These are phyloP conservation scores for Anisodus tanguticus DNA, from an alignment of 257 asterid species.

Conservation along the genomic window DNA sequence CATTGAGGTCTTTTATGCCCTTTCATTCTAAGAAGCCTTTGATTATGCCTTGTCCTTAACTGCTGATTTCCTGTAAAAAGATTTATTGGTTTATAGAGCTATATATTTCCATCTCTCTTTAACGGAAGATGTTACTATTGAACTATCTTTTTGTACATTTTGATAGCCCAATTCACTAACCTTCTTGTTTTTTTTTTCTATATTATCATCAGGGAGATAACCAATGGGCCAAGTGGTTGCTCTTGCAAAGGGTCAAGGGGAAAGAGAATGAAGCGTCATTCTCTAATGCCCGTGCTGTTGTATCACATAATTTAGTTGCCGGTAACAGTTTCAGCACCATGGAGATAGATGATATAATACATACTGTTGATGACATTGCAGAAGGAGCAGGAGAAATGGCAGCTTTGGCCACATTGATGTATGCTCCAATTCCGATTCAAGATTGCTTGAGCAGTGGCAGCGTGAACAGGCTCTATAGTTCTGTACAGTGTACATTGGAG, in stretches of 20 bases:
- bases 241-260: slow-evolving; percentile 84
- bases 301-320: slow-evolving; percentile 63
- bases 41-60: slow-evolving; percentile 9
- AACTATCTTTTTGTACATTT: background rate
- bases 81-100: background rate
- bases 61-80: slow-evolving; percentile 24
- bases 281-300: slow-evolving; percentile 91
- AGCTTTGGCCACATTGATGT: slow-evolving; percentile 94
- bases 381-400: slow-evolving; percentile 99
- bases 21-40: background rate
- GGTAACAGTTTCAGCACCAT: slow-evolving; percentile 62
- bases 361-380: slow-evolving; percentile 95
- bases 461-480: slow-evolving; percentile 77
- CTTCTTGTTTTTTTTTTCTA: slow-evolving; percentile 25
- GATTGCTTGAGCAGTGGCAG: slow-evolving; percentile 96
- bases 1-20: slow-evolving; percentile 6
- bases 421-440: slow-evolving; percentile 86
- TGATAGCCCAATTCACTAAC: slow-evolving; percentile 14
- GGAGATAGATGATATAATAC: slow-evolving; percentile 72
- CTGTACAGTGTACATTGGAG: slow-evolving; percentile 95
- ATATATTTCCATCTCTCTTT: slow-evolving; percentile 18
- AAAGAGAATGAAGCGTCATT: slow-evolving; percentile 95
- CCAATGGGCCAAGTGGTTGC: slow-evolving; percentile 89
- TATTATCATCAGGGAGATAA: slow-evolving; percentile 73
- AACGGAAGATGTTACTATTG: background rate